phyloP scores from a whole-genome alignment of 2,329 filamentous ascomycete species.

The Aspergillus jensenii region DNA sequence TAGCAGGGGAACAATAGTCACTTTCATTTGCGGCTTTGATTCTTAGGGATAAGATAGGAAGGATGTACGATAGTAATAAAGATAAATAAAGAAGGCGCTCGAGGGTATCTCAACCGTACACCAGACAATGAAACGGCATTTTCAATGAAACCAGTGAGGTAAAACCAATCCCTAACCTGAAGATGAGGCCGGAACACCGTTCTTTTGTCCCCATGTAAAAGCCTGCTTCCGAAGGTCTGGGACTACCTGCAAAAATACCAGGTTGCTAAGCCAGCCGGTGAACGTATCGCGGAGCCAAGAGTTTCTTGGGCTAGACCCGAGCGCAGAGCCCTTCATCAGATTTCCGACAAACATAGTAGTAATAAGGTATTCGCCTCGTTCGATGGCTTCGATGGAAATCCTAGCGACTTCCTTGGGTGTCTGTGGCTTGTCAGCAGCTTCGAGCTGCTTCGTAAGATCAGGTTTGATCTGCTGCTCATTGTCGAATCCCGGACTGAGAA shows the following conservation, averaged over 20 bases:
- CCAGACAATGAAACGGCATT: constrained; percentile 15
- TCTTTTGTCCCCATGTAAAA: constrained; percentile 57
- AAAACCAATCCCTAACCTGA: constrained; percentile 8
- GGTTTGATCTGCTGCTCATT: constrained; percentile 79
- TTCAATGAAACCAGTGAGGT: constrained; percentile 6
- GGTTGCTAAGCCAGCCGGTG: constrained; percentile 52
- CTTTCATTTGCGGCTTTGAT: constrained; percentile 2
- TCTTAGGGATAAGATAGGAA: constrained; percentile 12
- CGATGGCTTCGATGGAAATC: constrained; percentile 69
- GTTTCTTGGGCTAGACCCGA: constrained; percentile 56
- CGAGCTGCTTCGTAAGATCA: constrained; percentile 72
- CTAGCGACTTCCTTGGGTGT: constrained; percentile 75
- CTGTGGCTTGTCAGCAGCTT: constrained; percentile 78
- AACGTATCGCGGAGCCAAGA: constrained; percentile 55
- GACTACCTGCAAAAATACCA: constrained; percentile 58
- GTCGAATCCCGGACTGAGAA: constrained; percentile 72
- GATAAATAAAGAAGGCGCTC: constrained; percentile 16
- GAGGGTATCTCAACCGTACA: constrained; percentile 33
- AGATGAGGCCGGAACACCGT: constrained; percentile 41
- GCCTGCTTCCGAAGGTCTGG: constrained; percentile 59
- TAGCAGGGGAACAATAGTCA: not conserved
- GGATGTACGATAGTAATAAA: constrained; percentile 7
- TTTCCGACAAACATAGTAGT: constrained; percentile 72
- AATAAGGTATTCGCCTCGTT: constrained; percentile 77
- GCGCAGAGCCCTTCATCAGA: constrained; percentile 64